Evolutionary conservation across 2,329 filamentous ascomycete genomes (phyloP), one percentile per base, ranked within the genome.

Genomic region (Rhinocladiella similis): DNA sequence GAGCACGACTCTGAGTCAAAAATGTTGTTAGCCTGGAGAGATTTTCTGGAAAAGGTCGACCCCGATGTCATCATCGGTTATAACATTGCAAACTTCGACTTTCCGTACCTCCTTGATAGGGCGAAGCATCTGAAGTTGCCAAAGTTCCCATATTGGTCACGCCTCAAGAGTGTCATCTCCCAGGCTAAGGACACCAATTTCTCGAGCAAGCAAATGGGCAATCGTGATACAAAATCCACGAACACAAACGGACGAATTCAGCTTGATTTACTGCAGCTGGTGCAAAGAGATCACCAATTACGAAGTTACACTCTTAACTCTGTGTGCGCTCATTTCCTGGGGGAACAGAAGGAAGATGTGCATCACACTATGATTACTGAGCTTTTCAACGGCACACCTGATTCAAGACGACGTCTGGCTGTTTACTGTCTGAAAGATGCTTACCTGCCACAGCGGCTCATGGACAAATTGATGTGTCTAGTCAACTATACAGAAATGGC

Each of bases 401-500:
- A 99, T 70, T 96, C 93, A 3, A 80, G 94, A 63, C 85, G 95
- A 66, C 87, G 94, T 74, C 77, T 99, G 47, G 94, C 94, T 1
- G 84, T 99, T 1, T 99, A 99, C 77, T 99, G 94, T 75, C 75
- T 99, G 63, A 99, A 99, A 74, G 95, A 99, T 76, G 94, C 94
- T 0, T 99, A 96, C 67, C 80, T 99, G 3, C 94, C 94, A 1
- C 92, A 97, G 69, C 80, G 95, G 57, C 75, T 99, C 50, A 92
- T 99, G 86, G 94, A 99, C 70, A 99, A 99, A 73, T 80, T 99
- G 22, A 97, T 96, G 69, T 97, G 94, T 74, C 80, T 99, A n/a
- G 89, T 96, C 74, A 99, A 99, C 71, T 97, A 97, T 69, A 97
- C 94, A 0, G 94, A 99, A 75, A 99, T 99, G 94, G 93, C 94